Conservation (phyloP, 179 eudicot genomes). For the Nepenthes alata region DNA sequence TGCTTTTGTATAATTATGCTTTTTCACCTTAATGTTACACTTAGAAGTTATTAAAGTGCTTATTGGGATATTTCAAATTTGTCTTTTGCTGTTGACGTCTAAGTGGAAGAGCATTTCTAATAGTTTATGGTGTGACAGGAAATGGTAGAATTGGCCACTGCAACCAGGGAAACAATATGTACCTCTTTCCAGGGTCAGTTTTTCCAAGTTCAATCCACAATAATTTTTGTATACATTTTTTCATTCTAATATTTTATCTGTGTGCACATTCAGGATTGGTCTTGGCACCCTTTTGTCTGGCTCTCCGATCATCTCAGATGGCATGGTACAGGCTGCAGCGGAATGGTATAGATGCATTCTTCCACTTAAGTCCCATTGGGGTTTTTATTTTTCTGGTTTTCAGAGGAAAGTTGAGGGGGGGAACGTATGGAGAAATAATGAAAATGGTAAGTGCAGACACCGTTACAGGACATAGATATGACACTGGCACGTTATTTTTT, state of each 20-base stretch:
- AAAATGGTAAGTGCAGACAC: too few relatives aligned
- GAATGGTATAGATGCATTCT: slow-evolving; percentile 47
- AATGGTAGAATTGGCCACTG: slow-evolving; percentile 74
- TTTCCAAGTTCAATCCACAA: neutral
- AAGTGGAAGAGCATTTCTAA: neutral
- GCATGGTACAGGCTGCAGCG: slow-evolving; percentile 99
- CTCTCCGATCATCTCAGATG: slow-evolving; percentile 68
- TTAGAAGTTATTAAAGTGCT: too few relatives aligned
- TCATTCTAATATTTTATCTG: slow-evolving; percentile 2
- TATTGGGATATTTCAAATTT: too few relatives aligned
- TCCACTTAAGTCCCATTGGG: neutral
- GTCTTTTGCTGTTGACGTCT: neutral
- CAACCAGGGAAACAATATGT: slow-evolving; percentile 99
- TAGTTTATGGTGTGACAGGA: slow-evolving; percentile 33
- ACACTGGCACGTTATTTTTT: too few relatives aligned
- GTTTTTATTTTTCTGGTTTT: too few relatives aligned
- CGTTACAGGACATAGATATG: too few relatives aligned
- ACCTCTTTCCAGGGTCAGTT: slow-evolving; percentile 95
- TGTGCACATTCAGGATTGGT: slow-evolving; percentile 60
- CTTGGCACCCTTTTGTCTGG: slow-evolving; percentile 95
- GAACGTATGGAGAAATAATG: too few relatives aligned
- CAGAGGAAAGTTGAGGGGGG: too few relatives aligned
- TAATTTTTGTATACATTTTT: neutral
- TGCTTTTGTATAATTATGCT: neutral
- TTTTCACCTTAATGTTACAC: too few relatives aligned